Percentiles rank a stretch among this genome's conserved stretches.
Conservation (phyloP, 139 green algal genomes). For the Volvox reticuliferus region DNA sequence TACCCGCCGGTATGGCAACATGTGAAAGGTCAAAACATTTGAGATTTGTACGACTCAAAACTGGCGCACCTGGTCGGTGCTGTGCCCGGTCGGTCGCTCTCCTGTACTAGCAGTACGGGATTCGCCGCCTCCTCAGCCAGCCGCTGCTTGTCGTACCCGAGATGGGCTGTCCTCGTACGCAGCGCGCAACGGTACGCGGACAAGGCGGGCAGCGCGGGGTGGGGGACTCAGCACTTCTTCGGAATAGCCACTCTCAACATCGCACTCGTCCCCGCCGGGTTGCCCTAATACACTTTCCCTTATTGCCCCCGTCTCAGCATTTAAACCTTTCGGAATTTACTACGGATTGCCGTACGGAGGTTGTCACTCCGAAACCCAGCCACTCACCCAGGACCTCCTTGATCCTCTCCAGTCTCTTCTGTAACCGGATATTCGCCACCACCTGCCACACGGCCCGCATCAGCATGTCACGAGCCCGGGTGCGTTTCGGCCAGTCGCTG, state of each 20-base stretch:
- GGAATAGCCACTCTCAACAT: no score
- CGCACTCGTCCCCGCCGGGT: no score
- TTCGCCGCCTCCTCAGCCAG: constrained; percentile 65
- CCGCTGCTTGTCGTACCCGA: constrained; percentile 62
- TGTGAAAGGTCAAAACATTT: no score
- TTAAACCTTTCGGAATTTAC: no score
- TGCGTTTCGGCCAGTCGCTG: constrained; percentile 70
- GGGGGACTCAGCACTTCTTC: no score
- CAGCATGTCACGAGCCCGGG: constrained; percentile 59
- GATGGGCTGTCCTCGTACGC: neutral
- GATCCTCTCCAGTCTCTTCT: constrained; percentile 57
- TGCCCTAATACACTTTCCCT: no score
- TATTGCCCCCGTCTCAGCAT: no score
- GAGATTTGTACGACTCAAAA: no score
- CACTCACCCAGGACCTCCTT: constrained; percentile 53
- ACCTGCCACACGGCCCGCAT: constrained; percentile 61
- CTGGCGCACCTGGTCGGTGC: constrained; percentile 17
- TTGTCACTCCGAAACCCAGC: neutral
- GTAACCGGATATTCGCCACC: constrained; percentile 56
- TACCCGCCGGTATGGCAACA: no score
- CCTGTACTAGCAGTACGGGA: constrained; percentile 58
- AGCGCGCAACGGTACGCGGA: no score
- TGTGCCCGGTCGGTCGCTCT: constrained; percentile 23
- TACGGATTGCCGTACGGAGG: neutral
- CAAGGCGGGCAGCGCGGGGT: no score